Base-by-base conservation (phyloP, 176 grass and related monocot genomes). In the Canna indica region DNA sequence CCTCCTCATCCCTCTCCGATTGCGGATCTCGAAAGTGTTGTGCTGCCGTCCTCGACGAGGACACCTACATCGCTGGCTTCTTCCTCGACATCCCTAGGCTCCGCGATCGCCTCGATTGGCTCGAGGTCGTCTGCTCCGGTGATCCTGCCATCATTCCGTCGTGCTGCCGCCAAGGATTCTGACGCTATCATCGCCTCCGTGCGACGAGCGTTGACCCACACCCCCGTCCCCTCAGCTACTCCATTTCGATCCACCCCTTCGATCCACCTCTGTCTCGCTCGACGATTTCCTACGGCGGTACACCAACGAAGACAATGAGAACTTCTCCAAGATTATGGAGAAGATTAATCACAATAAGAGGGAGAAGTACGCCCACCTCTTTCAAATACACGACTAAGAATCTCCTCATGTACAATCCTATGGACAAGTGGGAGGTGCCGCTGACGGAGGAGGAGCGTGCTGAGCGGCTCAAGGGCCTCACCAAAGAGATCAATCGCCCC, bases 261-360 rank as follows among this genome's bases (percentile, higher is more conserved):
- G 18, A 70, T 65, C 22, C 18, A 68, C 77, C 25, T 81, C 82
- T 27, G 59, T 85, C 77, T 75, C 94, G 27, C 81, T 99, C 6
- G 94, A 99, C 42, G 80, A 79, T 36, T 99, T 99, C 75, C 82
- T 93, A 58, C 30, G 70, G 6, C 75, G 77, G 5, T 93, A 90
- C 84, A 99, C 94, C 42, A 99, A 89, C 32, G 94, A 99, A 78
- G 94, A 93, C 79, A 93, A 99, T 60, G 89, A 99, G 28, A 93
- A 84, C 74, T 99, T 99, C 82, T 81, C 86, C 5, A 83, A 80
- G 44, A 93, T 99, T 41, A 82, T 99, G 31, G 86, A 99, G 33
- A 99, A 93, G 72, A 86, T 93, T 26, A 99, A 99, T 47, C 76
- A 78, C 1, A 90, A 85, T 65, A 83, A 81, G 64, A 83, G 82